Conservation (phyloP, 192 early-diverging fungal genomes). For the Spinellus fusiger region DNA sequence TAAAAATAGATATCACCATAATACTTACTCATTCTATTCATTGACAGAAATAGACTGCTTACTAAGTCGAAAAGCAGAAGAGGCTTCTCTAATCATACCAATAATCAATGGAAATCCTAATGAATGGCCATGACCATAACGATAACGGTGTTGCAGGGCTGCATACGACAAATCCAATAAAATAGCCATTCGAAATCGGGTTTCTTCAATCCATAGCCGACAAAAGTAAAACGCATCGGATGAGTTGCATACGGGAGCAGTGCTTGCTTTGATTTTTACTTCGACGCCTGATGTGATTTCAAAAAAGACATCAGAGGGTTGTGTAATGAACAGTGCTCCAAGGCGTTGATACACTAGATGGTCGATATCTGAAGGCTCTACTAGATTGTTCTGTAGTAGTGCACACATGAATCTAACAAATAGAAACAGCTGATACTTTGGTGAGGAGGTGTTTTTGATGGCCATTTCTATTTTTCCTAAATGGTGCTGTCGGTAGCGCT, state of each 20-base stretch:
- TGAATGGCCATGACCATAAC: not conserved
- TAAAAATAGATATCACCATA: no score
- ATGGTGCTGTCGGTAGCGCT: not conserved
- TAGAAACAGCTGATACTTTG: not conserved
- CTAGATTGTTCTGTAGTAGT: constrained; percentile 1
- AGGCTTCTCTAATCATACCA: not conserved
- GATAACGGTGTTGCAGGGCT: not conserved
- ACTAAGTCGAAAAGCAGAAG: no score
- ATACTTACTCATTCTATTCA: no score
- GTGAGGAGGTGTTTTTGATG: not conserved
- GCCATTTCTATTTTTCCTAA: not conserved
- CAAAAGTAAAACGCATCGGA: not conserved
- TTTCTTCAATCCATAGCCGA: not conserved
- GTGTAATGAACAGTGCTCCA: not conserved
- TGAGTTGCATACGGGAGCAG: not conserved
- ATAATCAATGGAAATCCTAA: not conserved
- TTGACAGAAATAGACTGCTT: no score
- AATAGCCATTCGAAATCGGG: not conserved
- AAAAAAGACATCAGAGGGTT: not conserved
- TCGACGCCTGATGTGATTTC: not conserved
- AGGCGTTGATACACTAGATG: not conserved
- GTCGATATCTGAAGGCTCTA: not conserved
- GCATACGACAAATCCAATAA: not conserved
- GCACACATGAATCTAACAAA: not conserved
- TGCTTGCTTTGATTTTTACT: not conserved